phyloP scores from a whole-genome alignment of 2,329 filamentous ascomycete genomes.

The Sporothrix sp. region DNA sequence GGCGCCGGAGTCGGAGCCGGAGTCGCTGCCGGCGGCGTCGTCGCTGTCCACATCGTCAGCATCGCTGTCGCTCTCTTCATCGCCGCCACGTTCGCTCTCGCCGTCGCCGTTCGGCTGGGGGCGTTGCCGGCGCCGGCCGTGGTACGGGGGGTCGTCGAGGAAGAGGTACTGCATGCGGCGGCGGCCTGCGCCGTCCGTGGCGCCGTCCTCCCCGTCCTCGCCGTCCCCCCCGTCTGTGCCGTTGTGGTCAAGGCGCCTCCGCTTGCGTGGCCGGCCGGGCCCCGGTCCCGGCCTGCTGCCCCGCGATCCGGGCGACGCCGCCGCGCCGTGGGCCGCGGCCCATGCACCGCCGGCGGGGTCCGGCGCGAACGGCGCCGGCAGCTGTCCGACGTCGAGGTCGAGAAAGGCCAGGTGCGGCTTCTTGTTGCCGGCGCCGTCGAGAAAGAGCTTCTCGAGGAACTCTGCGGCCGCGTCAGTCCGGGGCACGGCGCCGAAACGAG shows the following conservation, averaged over 20 bases:
- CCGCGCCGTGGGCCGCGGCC: background rate
- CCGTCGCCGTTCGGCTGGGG: background rate
- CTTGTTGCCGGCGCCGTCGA: constrained; percentile 8
- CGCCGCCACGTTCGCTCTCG: background rate
- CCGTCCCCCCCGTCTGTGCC: background rate
- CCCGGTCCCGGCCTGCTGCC: constrained; percentile 6
- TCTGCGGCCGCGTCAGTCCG: background rate
- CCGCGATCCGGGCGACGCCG: background rate
- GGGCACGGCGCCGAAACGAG: no score
- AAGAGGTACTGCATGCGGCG: constrained; percentile 1
- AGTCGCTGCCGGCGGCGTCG: background rate
- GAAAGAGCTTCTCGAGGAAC: constrained; percentile 8
- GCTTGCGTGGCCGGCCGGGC: background rate
- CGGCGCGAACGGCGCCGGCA: background rate
- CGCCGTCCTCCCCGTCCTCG: background rate
- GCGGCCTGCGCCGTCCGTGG: background rate
- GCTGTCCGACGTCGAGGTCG: constrained; percentile 8
- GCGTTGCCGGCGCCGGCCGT: background rate
- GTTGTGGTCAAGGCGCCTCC: background rate
- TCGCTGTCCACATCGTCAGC: background rate
- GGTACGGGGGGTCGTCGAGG: constrained; percentile 4
- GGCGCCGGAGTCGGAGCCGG: background rate
- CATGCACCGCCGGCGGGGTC: background rate
- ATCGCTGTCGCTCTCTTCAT: background rate
- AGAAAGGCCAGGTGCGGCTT: constrained; percentile 9